Percentiles rank a stretch among this genome's conserved stretches.
These are phyloP conservation scores for Boletus hoseneyae DNA, from an alignment of 1,284 basidiomycete species.

Conservation along the genomic window DNA sequence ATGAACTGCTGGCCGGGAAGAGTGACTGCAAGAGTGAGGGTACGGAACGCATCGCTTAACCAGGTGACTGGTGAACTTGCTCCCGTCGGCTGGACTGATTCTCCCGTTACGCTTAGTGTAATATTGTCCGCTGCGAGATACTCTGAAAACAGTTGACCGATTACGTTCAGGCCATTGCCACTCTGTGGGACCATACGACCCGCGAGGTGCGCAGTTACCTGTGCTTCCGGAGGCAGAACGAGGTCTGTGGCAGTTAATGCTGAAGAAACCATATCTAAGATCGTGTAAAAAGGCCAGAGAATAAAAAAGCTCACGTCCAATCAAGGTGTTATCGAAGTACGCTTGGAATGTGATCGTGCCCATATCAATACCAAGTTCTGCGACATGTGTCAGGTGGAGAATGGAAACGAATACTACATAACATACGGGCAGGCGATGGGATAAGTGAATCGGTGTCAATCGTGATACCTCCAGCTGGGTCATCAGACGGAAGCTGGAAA, in stretches of 20 bases:
- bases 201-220: constrained; percentile 50
- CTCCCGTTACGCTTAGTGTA: constrained; percentile 58
- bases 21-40: constrained; percentile 58
- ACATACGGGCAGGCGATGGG: constrained; percentile 64
- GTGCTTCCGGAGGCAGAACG: constrained; percentile 50
- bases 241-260: constrained; percentile 51
- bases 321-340: constrained; percentile 50
- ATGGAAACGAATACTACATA: neutral
- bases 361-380: constrained; percentile 71
- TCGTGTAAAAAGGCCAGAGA: neutral
- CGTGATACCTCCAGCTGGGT: constrained; percentile 66
- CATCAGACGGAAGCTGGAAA: constrained; percentile 64
- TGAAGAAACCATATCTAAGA: constrained; percentile 24
- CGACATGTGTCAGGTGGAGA: neutral
- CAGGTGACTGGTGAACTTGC: constrained; percentile 53
- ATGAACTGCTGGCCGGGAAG: constrained; percentile 63
- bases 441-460: constrained; percentile 67
- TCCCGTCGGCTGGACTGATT: constrained; percentile 60
- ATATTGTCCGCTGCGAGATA: constrained; percentile 67
- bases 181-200: constrained; percentile 65
- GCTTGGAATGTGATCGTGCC: constrained; percentile 66
- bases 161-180: constrained; percentile 48
- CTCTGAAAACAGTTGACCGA: constrained; percentile 66
- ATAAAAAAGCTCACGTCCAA: constrained; percentile 51
- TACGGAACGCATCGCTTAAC: constrained; percentile 70